These are phyloP conservation scores for Tetrahymena borealis DNA, from an alignment of 73 alveolate genomes.

Conservation along the genomic window DNA sequence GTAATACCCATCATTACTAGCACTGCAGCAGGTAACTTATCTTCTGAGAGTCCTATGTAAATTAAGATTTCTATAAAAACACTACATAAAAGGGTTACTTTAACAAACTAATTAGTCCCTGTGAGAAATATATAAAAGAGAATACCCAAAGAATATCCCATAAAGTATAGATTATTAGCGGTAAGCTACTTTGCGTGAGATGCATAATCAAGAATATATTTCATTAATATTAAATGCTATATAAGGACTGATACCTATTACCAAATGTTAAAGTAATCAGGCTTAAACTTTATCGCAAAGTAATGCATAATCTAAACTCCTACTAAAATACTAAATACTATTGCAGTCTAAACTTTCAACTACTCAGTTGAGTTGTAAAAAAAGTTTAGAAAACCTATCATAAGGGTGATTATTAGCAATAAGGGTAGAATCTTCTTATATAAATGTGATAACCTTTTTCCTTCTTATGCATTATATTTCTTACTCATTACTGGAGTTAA, in stretches of 20 bases:
- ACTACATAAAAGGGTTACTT: background rate
- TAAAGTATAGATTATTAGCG: background rate
- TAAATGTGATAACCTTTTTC: background rate
- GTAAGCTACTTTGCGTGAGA: background rate
- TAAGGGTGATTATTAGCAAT: background rate
- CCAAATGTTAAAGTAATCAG: background rate
- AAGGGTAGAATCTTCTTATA: background rate
- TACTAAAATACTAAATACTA: background rate
- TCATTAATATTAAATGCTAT: background rate
- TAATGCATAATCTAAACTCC: background rate
- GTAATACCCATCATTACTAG: background rate
- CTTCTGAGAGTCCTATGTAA: background rate
- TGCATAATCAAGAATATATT: background rate
- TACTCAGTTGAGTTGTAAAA: background rate
- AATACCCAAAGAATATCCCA: background rate
- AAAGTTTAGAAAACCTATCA: background rate
- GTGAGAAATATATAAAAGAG: background rate
- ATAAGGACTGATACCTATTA: background rate
- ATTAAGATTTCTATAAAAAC: background rate
- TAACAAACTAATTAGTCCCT: background rate
- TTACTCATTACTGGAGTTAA: background rate
- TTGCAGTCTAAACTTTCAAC: background rate
- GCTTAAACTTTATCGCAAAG: background rate
- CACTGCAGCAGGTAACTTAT: background rate
- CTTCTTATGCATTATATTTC: background rate